Conservation (phyloP, 768 basidiomycete species). For the Daedaleopsis nitida region DNA sequence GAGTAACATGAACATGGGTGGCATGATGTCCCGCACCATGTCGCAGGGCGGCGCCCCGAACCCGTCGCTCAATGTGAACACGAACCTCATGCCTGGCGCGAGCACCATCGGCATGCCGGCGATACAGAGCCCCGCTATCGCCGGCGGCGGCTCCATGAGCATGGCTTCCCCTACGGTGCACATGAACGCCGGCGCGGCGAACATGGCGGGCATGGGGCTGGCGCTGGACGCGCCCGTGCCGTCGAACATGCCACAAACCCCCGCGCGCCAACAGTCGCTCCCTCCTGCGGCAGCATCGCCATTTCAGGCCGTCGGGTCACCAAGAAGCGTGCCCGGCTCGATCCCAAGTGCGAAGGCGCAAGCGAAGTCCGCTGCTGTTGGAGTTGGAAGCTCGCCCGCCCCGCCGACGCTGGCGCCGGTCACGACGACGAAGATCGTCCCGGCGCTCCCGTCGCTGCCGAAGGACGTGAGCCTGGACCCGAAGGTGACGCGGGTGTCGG, state of each 20-base stretch:
- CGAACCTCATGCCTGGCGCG: slow-evolving; percentile 10
- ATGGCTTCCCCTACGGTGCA: slow-evolving; percentile 14
- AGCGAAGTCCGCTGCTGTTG: slow-evolving; percentile 21
- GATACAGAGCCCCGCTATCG: slow-evolving; percentile 6
- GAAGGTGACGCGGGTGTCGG: slow-evolving; percentile 57
- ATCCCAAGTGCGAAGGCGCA: slow-evolving; percentile 11
- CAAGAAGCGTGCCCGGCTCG: slow-evolving; percentile 14
- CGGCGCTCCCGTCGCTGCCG: slow-evolving; percentile 47
- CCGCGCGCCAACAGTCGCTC: slow-evolving; percentile 25
- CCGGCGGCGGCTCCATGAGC: slow-evolving; percentile 9
- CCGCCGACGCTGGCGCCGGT: slow-evolving; percentile 23
- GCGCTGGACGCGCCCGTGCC: slow-evolving; percentile 22
- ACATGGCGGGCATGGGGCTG: slow-evolving; percentile 18
- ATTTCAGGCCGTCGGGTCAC: slow-evolving; percentile 21
- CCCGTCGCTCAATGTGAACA: slow-evolving; percentile 19
- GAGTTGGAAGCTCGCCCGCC: slow-evolving; percentile 19
- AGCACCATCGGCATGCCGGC: neutral
- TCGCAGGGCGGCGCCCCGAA: neutral
- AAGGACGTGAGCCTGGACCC: slow-evolving; percentile 51
- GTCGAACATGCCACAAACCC: slow-evolving; percentile 24
- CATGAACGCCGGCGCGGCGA: slow-evolving; percentile 13
- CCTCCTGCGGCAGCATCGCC: slow-evolving; percentile 23
- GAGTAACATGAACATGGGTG: slow-evolving; percentile 13
- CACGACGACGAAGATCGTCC: slow-evolving; percentile 25
- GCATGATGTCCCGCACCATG: neutral